These are phyloP conservation scores for Sporothrix sp. DNA, from an alignment of 2,329 filamentous ascomycete genomes.

Conservation along the genomic window DNA sequence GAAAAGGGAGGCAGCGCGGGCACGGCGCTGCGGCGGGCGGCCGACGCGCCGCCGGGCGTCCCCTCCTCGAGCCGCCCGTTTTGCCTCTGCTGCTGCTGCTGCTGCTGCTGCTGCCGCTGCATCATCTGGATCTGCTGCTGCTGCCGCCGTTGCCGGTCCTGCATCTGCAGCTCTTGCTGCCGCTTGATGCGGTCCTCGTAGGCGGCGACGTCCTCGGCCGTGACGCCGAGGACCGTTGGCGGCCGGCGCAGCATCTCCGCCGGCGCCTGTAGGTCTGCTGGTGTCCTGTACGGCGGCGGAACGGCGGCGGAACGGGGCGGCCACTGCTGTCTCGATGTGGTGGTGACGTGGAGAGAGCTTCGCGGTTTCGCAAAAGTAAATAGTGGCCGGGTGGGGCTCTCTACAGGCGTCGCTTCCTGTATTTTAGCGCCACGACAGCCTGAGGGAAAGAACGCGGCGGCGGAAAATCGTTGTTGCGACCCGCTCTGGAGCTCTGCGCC, in stretches of 20 bases:
- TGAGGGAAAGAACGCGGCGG: conserved; percentile 1
- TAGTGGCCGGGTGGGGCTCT: not conserved
- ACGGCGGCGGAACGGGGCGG: no score
- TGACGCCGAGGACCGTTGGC: conserved; percentile 58
- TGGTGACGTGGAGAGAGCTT: not conserved
- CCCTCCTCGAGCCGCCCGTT: not conserved
- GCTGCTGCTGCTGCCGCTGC: conserved; percentile 1
- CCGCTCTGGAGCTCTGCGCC: not conserved
- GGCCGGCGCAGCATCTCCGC: conserved; percentile 36
- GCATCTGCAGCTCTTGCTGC: conserved; percentile 10
- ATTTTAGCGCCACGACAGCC: not conserved
- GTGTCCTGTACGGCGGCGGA: no score
- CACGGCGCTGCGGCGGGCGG: not conserved
- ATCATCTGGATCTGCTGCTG: conserved; percentile 10
- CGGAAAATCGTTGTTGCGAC: conserved; percentile 15
- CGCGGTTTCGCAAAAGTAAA: conserved; percentile 6
- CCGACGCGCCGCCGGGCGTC: not conserved
- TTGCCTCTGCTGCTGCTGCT: not conserved
- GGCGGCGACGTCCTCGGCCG: conserved; percentile 57
- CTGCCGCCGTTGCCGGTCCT: conserved; percentile 3
- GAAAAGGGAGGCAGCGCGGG: not conserved
- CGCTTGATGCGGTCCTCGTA: conserved; percentile 52
- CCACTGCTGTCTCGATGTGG: no score
- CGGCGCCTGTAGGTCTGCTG: no score
- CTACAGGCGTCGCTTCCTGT: not conserved